Percentiles rank a stretch among this genome's conserved stretches.
Conservation (phyloP, 495 filamentous ascomycete genomes). For the Trichocladium uniseriatum region DNA sequence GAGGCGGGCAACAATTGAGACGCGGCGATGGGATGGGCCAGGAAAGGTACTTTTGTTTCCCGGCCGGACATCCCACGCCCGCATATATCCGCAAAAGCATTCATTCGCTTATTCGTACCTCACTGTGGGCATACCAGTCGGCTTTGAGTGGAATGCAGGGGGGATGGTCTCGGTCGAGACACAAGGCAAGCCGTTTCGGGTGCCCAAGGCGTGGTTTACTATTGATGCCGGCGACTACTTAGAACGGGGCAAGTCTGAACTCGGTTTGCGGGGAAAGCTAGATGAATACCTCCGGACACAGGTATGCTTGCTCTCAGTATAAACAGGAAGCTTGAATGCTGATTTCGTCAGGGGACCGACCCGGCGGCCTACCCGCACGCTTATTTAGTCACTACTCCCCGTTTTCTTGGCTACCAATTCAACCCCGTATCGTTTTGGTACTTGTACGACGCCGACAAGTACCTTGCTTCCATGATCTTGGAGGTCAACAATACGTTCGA, state of each 20-base stretch:
- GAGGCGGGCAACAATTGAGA: neutral
- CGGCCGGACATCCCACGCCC: constrained; percentile 50
- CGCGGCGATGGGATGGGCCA: constrained; percentile 14
- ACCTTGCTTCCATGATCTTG: constrained; percentile 57
- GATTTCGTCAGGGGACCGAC: constrained; percentile 38
- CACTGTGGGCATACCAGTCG: constrained; percentile 56
- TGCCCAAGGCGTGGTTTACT: constrained; percentile 42
- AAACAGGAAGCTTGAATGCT: neutral
- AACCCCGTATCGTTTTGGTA: constrained; percentile 80
- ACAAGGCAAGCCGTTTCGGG: constrained; percentile 7
- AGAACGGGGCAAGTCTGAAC: constrained; percentile 35
- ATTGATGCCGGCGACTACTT: constrained; percentile 53
- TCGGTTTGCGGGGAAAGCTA: constrained; percentile 49
- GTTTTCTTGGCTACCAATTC: constrained; percentile 61
- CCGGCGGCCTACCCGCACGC: constrained; percentile 48
- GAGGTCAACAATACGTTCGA: constrained; percentile 76
- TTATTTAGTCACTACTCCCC: constrained; percentile 60
- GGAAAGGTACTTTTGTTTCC: constrained; percentile 42
- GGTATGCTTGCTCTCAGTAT: constrained; percentile 18
- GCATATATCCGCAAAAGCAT: constrained; percentile 54
- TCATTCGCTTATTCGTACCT: constrained; percentile 59
- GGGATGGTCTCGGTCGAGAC: constrained; percentile 46
- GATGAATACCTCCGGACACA: constrained; percentile 45
- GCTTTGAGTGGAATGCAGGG: constrained; percentile 44
- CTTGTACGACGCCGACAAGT: constrained; percentile 50